Evolutionary conservation across 257 asterid genomes (phyloP).

Genomic region (Verbascum thapsus): DNA sequence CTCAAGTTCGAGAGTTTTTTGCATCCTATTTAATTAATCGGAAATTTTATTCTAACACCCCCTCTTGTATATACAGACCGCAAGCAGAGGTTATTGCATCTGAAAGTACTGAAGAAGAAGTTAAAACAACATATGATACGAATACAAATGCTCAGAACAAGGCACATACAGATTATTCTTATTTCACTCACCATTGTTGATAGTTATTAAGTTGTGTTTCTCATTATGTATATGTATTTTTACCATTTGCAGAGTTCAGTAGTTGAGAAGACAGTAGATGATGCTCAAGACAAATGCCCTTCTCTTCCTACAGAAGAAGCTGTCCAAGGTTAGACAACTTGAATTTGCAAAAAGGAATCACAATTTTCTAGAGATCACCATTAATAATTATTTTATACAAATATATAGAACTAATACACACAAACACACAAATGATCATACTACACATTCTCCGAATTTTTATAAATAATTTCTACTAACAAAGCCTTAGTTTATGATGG

Average conservation of each 20-base stretch:
- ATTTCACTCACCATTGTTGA: background rate
- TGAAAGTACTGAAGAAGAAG: constrained; percentile 32
- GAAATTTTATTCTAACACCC: background rate
- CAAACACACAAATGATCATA: too few relatives aligned
- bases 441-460: too few relatives aligned
- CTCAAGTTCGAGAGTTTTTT: background rate
- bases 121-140: constrained; percentile 17
- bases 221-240: constrained; percentile 26
- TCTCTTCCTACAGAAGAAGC: constrained; percentile 34
- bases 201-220: constrained; percentile 13
- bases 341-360: background rate
- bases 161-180: constrained; percentile 16
- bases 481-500: background rate
- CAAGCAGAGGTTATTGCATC: constrained; percentile 26
- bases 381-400: too few relatives aligned
- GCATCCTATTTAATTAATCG: background rate
- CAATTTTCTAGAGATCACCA: too few relatives aligned
- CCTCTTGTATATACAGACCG: constrained; percentile 16
- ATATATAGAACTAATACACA: too few relatives aligned
- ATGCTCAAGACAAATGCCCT: constrained; percentile 16
- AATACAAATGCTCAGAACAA: constrained; percentile 22
- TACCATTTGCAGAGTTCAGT: constrained; percentile 29
- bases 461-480: too few relatives aligned
- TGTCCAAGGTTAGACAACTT: constrained; percentile 40
- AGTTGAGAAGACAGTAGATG: constrained; percentile 27